A percentile compares a stretch with the other conserved stretches of the same genome.
Conservation (phyloP, 2,329 filamentous ascomycete species). For the Diaporthe helianthi region DNA sequence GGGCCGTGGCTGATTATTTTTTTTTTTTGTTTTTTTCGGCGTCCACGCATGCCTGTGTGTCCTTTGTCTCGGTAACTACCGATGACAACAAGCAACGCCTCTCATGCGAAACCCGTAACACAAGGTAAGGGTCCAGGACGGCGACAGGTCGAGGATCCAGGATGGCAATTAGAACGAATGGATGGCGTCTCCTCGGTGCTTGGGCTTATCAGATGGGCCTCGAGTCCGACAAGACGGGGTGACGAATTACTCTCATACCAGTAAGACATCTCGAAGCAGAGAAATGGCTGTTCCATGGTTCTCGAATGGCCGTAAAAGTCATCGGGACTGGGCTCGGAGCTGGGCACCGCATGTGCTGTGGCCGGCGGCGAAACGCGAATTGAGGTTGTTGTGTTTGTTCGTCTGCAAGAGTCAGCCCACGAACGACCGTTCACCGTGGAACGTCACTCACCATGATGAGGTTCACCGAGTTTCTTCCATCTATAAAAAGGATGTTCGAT, state of each 20-base stretch:
- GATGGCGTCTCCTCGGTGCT: background rate
- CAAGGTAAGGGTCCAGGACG: background rate
- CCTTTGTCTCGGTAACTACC: conserved; percentile 4
- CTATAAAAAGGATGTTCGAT: too few relatives aligned
- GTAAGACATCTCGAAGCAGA: background rate
- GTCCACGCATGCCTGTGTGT: background rate
- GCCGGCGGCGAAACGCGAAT: background rate
- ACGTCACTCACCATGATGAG: too few relatives aligned
- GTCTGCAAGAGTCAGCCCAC: background rate
- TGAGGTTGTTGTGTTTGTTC: background rate
- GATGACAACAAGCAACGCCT: background rate
- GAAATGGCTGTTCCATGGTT: background rate
- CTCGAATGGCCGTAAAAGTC: background rate
- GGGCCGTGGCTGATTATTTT: background rate
- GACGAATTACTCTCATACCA: background rate
- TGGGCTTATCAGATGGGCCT: background rate
- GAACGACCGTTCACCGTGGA: background rate
- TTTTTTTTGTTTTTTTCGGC: background rate
- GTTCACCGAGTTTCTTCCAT: too few relatives aligned
- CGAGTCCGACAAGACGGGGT: background rate
- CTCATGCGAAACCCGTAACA: background rate
- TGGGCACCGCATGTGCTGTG: background rate
- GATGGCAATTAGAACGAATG: background rate
- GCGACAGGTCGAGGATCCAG: too few relatives aligned
- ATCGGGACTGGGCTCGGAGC: background rate